These are phyloP conservation scores for Caryopteris hybrid DNA, from an alignment of 305 asterid genomes.

Conservation along the genomic window DNA sequence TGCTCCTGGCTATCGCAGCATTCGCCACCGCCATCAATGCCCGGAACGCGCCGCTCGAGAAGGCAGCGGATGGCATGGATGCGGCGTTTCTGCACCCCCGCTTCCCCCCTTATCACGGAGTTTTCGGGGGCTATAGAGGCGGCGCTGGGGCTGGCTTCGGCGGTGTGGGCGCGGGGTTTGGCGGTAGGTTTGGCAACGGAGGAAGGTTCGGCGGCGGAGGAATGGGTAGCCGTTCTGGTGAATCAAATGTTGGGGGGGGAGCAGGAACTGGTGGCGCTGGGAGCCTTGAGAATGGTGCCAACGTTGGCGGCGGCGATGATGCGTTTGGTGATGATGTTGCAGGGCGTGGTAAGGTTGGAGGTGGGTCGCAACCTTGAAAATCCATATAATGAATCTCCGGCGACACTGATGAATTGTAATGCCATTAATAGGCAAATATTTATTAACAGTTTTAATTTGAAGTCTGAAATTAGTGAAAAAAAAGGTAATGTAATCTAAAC, in stretches of 20 bases:
- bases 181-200: neutral
- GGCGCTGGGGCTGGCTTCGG: constrained; percentile 7
- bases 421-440: too few species aligned
- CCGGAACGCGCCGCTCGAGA: neutral
- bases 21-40: constrained; percentile 16
- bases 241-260: neutral
- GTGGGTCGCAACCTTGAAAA: neutral
- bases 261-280: neutral
- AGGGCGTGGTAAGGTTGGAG: neutral
- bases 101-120: neutral
- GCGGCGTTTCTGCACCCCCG: neutral
- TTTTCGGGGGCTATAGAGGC: neutral
- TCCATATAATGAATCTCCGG: too few species aligned
- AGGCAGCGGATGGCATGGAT: neutral
- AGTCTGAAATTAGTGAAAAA: too few species aligned
- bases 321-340: neutral
- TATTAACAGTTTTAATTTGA: too few species aligned
- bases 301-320: neutral
- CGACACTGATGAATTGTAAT: too few species aligned
- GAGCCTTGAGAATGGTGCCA: neutral
- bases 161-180: neutral
- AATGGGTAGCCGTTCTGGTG: neutral
- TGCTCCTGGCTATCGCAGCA: constrained; percentile 19
- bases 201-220: neutral
- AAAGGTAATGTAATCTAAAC: neutral